These are phyloP conservation scores for Colletotrichum siamense DNA, from an alignment of 2,329 filamentous ascomycete species.

Conservation along the genomic window DNA sequence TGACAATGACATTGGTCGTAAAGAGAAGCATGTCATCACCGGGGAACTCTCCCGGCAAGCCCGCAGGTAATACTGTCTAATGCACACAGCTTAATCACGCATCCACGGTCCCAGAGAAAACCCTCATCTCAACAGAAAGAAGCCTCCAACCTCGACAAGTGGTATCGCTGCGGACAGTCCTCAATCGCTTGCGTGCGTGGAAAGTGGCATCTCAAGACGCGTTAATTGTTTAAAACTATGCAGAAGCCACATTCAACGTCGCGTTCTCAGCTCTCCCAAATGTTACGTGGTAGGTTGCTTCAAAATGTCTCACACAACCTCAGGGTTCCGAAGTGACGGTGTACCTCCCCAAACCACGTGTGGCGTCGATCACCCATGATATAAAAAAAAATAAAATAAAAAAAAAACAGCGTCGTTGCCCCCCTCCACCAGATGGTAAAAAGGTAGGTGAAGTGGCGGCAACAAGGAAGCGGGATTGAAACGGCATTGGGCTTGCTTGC, in stretches of 20 bases:
- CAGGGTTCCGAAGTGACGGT: background rate
- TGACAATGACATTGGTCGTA: background rate
- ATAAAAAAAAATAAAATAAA: background rate
- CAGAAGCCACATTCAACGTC: background rate
- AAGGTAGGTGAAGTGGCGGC: background rate
- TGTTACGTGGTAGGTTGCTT: background rate
- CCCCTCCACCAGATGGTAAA: background rate
- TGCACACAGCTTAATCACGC: background rate
- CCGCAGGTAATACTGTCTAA: background rate
- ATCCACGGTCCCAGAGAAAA: background rate
- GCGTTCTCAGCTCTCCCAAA: background rate
- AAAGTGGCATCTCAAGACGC: background rate
- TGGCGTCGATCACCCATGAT: background rate
- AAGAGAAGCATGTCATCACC: background rate
- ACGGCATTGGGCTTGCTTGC: background rate
- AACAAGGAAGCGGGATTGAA: background rate
- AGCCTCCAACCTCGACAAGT: fast-evolving
- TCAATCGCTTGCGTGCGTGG: background rate
- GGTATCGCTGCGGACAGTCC: background rate
- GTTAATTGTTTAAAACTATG: background rate
- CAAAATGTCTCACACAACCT: background rate
- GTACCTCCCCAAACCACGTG: background rate
- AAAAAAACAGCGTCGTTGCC: background rate
- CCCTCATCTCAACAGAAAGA: background rate
- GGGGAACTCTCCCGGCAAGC: background rate